Conservation (phyloP, 495 filamentous ascomycete genomes). For the Aspergillus bridgeri region DNA sequence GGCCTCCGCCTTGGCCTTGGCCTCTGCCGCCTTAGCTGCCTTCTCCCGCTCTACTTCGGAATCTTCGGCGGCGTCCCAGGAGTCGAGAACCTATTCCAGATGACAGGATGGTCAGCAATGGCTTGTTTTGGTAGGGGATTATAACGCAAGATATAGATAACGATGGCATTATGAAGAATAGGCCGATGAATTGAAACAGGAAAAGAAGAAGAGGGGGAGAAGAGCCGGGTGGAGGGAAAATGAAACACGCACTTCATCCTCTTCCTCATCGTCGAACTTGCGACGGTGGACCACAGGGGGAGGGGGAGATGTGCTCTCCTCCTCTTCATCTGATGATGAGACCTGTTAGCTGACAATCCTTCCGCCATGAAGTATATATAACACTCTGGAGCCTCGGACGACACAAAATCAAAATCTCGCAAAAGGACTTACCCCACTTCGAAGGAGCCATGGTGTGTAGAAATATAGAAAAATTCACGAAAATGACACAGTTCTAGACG, state of each 20-base stretch:
- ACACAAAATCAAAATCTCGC: slow-evolving; percentile 7
- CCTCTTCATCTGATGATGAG: slow-evolving; percentile 57
- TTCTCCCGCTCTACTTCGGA: slow-evolving; percentile 96
- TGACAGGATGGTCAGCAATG: neutral
- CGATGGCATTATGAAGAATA: too few relatives aligned
- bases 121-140: neutral
- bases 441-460: slow-evolving; percentile 43
- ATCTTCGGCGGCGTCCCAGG: slow-evolving; percentile 96
- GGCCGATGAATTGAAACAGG: neutral
- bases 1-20: slow-evolving; percentile 83
- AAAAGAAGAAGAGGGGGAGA: neutral
- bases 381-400: neutral
- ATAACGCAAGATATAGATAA: neutral
- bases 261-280: slow-evolving; percentile 89
- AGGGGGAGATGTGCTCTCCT: slow-evolving; percentile 62
- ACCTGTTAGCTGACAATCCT: neutral
- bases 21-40: slow-evolving; percentile 78
- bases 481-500: slow-evolving; percentile 3
- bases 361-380: neutral
- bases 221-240: neutral
- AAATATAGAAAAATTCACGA: slow-evolving; percentile 14
- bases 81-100: slow-evolving; percentile 73
- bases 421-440: slow-evolving; percentile 47
- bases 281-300: slow-evolving; percentile 58
- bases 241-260: slow-evolving; percentile 68